Evolutionary conservation across 306 rosid genomes (phyloP).

Genomic region (Glycyrrhiza uralensis): DNA sequence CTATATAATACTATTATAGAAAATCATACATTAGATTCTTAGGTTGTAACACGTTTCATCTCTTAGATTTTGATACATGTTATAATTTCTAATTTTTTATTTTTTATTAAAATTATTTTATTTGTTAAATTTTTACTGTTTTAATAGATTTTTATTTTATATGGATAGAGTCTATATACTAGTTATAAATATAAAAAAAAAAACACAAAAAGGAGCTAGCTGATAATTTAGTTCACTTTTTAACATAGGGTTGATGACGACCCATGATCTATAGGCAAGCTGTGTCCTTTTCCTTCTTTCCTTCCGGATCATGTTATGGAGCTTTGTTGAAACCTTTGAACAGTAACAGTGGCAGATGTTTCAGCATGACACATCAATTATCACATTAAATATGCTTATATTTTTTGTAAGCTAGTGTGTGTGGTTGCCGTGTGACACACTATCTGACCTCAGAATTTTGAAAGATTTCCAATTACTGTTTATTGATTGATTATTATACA

Average conservation of each 20-base stretch:
- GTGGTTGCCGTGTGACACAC: conserved; percentile 2
- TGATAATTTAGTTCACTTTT: no score
- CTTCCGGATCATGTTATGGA: conserved; percentile 32
- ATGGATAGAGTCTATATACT: no score
- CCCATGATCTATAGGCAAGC: conserved; percentile 23
- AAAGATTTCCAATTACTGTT: conserved; percentile 8
- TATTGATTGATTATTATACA: background rate
- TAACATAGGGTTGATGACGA: conserved; percentile 14
- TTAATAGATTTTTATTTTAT: no score
- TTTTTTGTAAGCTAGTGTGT: background rate
- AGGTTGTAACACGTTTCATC: no score
- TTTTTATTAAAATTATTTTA: no score
- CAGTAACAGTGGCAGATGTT: conserved; percentile 31
- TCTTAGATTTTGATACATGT: no score
- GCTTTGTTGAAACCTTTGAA: conserved; percentile 2
- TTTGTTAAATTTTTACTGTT: no score
- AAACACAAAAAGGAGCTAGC: no score
- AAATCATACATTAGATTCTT: no score
- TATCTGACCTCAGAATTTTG: background rate
- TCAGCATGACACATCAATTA: conserved; percentile 13
- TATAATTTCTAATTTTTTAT: no score
- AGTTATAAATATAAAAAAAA: no score
- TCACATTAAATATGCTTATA: background rate
- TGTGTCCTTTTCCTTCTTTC: conserved; percentile 21
- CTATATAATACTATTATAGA: no score